Evolutionary conservation across 768 basidiomycete species (phyloP), one percentile per base, ranked within the genome.

Genomic region (Mycena indigotica): DNA sequence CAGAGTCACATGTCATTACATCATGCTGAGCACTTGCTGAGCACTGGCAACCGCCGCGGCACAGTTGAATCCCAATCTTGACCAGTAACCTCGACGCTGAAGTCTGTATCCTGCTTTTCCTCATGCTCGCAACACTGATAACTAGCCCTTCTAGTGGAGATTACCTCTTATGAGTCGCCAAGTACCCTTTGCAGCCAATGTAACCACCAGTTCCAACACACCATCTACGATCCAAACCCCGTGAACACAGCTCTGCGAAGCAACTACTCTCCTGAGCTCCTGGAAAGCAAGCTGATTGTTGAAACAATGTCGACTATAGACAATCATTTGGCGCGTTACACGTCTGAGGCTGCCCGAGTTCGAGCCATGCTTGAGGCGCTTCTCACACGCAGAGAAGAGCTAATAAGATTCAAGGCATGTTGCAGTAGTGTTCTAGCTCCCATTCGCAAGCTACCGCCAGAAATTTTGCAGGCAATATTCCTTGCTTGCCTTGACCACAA

Each of bases 371-470:
- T 63, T 21, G 40, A 29, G 4, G n/a, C 52, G 23, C 55, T 63
- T 13, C 32, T 26, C 28, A 3, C 12, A 40, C 29, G 26, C 1
- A 49, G 40, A 32, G 15, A 16, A 40, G 39, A 23, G 8, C 41
- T 63, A 10, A 12, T 53, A 24, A n/a, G 46, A 41, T 56, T 52
- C 55, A 38, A 51, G 25, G 48, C 38, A 26, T 56, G 52, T 45
- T 59, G 28, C 26, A 16, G 25, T 24, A 53, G 61, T n/a, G 21
- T 50, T 19, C 24, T 59, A 19, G 52, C 57, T 15, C 61, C 61
- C 6, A 24, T 63, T 6, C 61, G 57, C 19, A 59, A 46, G 32
- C 55, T 63, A 12, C 61, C 61, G 1, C 45, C 61, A 4, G 61
- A 63, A 30, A 41, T 62, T n/a, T 53, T 62, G 0, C 51, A 50